Conservation (phyloP, 2,329 filamentous ascomycete genomes). For the Fusarium continuum region DNA sequence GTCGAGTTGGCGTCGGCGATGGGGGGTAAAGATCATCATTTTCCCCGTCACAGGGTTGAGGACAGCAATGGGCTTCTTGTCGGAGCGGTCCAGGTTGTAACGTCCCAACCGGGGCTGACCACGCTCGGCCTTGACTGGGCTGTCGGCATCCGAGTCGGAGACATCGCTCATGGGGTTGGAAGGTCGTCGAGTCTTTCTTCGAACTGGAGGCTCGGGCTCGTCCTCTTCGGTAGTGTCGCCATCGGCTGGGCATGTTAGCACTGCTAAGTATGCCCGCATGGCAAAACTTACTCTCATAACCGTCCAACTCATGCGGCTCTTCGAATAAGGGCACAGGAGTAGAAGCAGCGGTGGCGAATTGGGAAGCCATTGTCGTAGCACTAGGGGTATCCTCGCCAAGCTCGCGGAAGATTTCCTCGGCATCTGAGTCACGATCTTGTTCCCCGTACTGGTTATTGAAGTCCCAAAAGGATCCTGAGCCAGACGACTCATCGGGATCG, state of each 20-base stretch:
- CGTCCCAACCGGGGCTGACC: slow-evolving; percentile 64
- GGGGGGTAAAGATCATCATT: slow-evolving; percentile 71
- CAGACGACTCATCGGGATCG: slow-evolving; percentile 67
- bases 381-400: slow-evolving; percentile 55
- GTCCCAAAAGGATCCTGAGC: slow-evolving; percentile 71
- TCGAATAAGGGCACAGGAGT: slow-evolving; percentile 46
- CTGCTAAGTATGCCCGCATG: slow-evolving; percentile 14
- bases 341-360: slow-evolving; percentile 37
- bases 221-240: slow-evolving; percentile 71
- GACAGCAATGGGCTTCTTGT: slow-evolving; percentile 67
- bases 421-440: slow-evolving; percentile 52
- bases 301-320: slow-evolving; percentile 58
- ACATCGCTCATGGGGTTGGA: slow-evolving; percentile 50
- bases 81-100: slow-evolving; percentile 63
- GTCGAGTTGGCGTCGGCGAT: slow-evolving; percentile 59
- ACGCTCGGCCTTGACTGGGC: slow-evolving; percentile 56
- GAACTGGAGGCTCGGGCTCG: slow-evolving; percentile 58
- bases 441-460: slow-evolving; percentile 60
- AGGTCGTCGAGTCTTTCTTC: slow-evolving; percentile 58
- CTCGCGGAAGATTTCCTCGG: slow-evolving; percentile 52
- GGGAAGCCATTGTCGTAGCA: slow-evolving; percentile 53
- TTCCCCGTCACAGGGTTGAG: slow-evolving; percentile 66
- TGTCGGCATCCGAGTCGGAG: slow-evolving; percentile 62
- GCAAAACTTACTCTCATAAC: slow-evolving; percentile 67
- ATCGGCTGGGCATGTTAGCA: slow-evolving; percentile 62